These are phyloP conservation scores for Cryphonectria parasitica DNA, from an alignment of 2,329 filamentous ascomycete species.

Conservation along the genomic window DNA sequence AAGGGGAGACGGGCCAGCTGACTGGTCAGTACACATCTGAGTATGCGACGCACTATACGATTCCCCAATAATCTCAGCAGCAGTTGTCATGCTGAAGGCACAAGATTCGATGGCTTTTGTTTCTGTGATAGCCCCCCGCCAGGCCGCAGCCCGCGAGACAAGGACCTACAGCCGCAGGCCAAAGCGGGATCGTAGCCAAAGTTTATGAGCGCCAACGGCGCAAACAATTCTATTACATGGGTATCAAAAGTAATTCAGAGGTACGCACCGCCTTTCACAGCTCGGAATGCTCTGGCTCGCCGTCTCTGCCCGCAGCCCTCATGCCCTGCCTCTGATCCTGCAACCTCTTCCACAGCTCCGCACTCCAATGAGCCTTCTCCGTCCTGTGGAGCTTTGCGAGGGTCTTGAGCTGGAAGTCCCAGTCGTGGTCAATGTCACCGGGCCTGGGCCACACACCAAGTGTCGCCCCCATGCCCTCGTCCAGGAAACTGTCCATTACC, in stretches of 20 bases:
- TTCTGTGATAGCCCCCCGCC: not conserved
- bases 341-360: constrained; percentile 45
- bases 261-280: constrained; percentile 10
- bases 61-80: not conserved
- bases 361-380: constrained; percentile 51
- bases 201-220: not conserved
- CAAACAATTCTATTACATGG: not conserved
- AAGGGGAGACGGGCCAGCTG: not conserved
- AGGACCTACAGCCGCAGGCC: not conserved
- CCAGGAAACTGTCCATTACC: constrained; percentile 68
- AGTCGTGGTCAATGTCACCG: constrained; percentile 50
- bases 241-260: constrained; percentile 11
- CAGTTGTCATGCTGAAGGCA: not conserved
- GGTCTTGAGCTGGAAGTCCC: constrained; percentile 57
- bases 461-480: constrained; percentile 64
- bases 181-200: not conserved
- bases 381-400: constrained; percentile 44
- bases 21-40: not conserved
- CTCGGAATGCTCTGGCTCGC: constrained; percentile 16
- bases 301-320: constrained; percentile 6
- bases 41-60: not conserved
- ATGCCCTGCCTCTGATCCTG: constrained; percentile 34
- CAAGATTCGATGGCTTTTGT: not conserved
- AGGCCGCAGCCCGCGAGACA: not conserved
- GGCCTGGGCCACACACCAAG: constrained; percentile 59